These are phyloP conservation scores for Cephalotrichum gorgonifer DNA, from an alignment of 2,329 filamentous ascomycete genomes.

Conservation along the genomic window DNA sequence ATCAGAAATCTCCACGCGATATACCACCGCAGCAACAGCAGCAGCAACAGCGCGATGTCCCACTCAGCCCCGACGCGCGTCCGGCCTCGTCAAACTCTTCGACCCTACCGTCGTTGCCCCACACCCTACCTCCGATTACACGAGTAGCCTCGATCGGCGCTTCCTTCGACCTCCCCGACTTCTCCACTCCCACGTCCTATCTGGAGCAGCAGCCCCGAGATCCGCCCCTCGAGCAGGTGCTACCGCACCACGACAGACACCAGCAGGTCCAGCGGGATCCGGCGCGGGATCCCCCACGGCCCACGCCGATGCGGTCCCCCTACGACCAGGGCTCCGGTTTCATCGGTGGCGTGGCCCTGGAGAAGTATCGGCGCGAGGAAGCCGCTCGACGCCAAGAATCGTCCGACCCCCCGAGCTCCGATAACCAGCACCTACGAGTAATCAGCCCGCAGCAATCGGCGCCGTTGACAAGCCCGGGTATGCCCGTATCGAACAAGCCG, in stretches of 20 bases:
- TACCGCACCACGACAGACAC: conserved; percentile 7
- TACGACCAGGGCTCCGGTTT: conserved; percentile 33
- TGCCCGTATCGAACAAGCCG: not conserved
- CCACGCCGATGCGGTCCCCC: conserved; percentile 19
- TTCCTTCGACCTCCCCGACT: conserved; percentile 4
- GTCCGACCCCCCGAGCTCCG: not conserved
- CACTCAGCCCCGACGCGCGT: conserved; percentile 19
- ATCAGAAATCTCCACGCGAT: conserved; percentile 31
- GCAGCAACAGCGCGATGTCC: conserved; percentile 1
- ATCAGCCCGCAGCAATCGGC: conserved; percentile 6
- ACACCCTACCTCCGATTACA: conserved; percentile 39
- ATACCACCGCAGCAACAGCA: conserved; percentile 13
- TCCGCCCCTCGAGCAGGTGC: not conserved
- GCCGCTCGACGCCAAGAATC: not conserved
- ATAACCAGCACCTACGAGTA: not conserved
- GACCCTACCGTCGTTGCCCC: conserved; percentile 23
- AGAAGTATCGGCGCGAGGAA: conserved; percentile 32
- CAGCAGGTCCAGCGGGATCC: conserved; percentile 2
- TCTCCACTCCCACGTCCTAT: conserved; percentile 9
- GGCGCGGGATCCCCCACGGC: conserved; percentile 16
- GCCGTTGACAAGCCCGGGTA: conserved; percentile 3
- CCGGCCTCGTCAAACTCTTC: conserved; percentile 23
- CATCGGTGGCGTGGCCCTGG: conserved; percentile 43
- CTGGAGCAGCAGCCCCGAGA: not conserved
- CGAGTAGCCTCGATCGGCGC: conserved; percentile 34